Conservation (phyloP, 371 early-diverging fungal species). For the Lichtheimia ornata region DNA sequence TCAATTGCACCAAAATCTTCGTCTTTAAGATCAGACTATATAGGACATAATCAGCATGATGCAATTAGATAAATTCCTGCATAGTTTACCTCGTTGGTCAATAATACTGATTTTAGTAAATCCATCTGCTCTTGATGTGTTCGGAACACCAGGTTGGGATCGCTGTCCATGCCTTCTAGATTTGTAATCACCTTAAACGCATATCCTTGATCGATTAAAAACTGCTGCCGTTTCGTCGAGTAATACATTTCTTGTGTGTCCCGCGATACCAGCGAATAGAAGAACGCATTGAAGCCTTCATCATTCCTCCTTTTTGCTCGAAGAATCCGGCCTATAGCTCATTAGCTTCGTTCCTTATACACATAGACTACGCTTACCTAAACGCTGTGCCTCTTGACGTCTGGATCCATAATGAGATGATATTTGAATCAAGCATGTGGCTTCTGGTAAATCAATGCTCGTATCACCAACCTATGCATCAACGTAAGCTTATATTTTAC, state of each 20-base stretch:
- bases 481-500: too few relatives aligned
- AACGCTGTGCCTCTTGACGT: constrained; percentile 99
- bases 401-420: constrained; percentile 99
- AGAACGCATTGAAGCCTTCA: constrained; percentile 96
- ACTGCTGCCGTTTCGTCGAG: constrained; percentile 98
- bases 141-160: constrained; percentile 72
- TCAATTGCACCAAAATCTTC: constrained; percentile 46
- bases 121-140: constrained; percentile 84
- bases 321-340: constrained; percentile 80
- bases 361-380: constrained; percentile 55
- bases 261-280: constrained; percentile 96
- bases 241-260: constrained; percentile 99
- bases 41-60: constrained; percentile 17
- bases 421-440: constrained; percentile 99
- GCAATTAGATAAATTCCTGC: constrained; percentile 29
- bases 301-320: constrained; percentile 98
- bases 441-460: constrained; percentile 99
- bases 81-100: constrained; percentile 69
- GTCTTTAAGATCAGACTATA: constrained; percentile 63
- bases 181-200: constrained; percentile 95
- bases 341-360: neutral
- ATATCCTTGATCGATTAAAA: constrained; percentile 99
- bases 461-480: constrained; percentile 89
- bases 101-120: constrained; percentile 85
- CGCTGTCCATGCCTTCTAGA: constrained; percentile 79